Percentiles rank a stretch among this genome's conserved stretches.
phyloP scores from a whole-genome alignment of 2,329 filamentous ascomycete species.

The Daldinia sp. region DNA sequence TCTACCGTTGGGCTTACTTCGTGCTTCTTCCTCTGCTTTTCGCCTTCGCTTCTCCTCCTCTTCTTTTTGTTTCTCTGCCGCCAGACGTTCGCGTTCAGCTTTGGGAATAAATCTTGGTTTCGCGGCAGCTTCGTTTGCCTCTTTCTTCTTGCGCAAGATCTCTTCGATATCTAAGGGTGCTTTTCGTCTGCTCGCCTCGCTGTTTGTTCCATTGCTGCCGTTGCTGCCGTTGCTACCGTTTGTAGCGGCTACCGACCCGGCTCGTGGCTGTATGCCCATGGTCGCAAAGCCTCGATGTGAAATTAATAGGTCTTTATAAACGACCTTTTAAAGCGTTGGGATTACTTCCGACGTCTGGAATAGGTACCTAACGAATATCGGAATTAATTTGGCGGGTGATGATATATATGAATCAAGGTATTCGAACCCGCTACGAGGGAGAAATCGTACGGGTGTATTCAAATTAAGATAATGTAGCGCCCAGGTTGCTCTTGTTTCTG shows the following conservation, averaged over 20 bases:
- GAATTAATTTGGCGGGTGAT: not conserved
- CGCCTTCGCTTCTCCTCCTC: conserved; percentile 60
- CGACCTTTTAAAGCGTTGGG: not conserved
- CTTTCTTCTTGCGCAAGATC: conserved; percentile 83
- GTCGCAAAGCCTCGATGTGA: conserved; percentile 13
- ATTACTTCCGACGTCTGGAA: not conserved
- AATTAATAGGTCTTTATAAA: conserved; percentile 1
- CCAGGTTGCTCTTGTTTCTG: conserved; percentile 14
- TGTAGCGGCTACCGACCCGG: conserved; percentile 31
- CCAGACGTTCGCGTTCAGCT: conserved; percentile 75
- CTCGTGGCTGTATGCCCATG: conserved; percentile 43
- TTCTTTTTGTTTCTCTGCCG: conserved; percentile 74
- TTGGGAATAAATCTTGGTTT: conserved; percentile 86
- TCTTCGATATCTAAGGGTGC: conserved; percentile 83
- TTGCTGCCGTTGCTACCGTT: conserved; percentile 31
- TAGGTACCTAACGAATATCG: not conserved
- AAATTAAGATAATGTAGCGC: not conserved
- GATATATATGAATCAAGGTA: not conserved
- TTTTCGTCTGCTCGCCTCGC: conserved; percentile 38
- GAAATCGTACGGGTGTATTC: not conserved
- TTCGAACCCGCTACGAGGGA: not conserved
- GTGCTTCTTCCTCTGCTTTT: conserved; percentile 46
- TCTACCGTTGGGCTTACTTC: conserved; percentile 20
- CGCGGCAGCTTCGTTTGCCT: conserved; percentile 81
- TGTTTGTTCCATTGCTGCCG: conserved; percentile 22